Base-by-base conservation (phyloP, 345 rosid genomes). In the Melastoma malabathricum region DNA sequence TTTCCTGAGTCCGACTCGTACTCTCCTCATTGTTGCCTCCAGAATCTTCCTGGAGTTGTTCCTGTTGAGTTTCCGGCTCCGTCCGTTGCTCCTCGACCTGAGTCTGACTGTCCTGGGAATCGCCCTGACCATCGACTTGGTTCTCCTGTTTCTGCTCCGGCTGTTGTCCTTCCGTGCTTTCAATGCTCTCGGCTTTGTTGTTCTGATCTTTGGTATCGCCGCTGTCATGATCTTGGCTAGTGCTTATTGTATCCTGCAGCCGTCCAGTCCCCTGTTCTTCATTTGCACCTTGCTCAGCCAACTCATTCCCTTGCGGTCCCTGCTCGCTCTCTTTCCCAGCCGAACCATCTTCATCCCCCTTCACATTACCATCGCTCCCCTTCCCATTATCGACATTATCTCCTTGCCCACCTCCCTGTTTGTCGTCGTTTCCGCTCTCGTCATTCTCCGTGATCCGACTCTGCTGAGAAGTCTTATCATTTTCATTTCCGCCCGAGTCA, bases 261-360 rank as follows among this genome's bases (percentile, higher is more conserved):
- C 50, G 48, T 14, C 10, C 38, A 31, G 7, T 31, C 38, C 22
- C 20, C 10, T 41, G 49, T 7, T 63, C 60, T 48, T 67, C 66
- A 0, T 27, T 31, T 27, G 31, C n/a, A 51, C 67, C 55, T 38
- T 45, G 57, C 6, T 49, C 38, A 16, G 55, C 44, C 50, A 78
- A 72, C 47, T 60, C 75, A 52, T 63, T 61, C 22, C 60, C 64
- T 22, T 50, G 69, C n/a, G 57, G 20, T 13, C 19, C 64, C 46
- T 49, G 67, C 13, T 54, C 18, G 15, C 19, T 53, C 47, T 62
- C 66, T 25, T 59, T 50, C 27, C 57, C 64, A 5, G 55, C 25
- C 6, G 48, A 59, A 5, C 56, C 31, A 5, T 44, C 48, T 3
- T n/a, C 17, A 29, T 29, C 29, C 9, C 8, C 47, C 15, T 44